phyloP scores from a whole-genome alignment of 2,329 filamentous ascomycete genomes.

The Fusarium coffeatum region DNA sequence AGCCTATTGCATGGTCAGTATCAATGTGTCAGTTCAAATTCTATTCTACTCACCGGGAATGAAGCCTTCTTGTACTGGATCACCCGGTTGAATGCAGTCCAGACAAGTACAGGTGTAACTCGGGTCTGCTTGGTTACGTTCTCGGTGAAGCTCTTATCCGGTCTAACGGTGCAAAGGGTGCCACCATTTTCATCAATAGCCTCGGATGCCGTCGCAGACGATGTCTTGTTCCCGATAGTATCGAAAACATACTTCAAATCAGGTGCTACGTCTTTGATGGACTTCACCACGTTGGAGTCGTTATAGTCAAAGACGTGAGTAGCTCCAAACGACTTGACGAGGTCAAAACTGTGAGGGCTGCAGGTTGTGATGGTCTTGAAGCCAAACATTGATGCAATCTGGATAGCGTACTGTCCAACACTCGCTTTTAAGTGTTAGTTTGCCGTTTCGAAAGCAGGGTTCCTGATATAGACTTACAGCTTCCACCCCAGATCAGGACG shows the following conservation, averaged over 20 bases:
- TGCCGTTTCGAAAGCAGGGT: background rate
- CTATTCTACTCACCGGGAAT: conserved; percentile 51
- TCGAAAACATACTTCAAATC: conserved; percentile 55
- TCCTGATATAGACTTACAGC: conserved; percentile 50
- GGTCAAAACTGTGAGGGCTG: conserved; percentile 48
- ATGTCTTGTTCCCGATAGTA: conserved; percentile 54
- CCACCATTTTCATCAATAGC: conserved; percentile 47
- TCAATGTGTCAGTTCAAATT: background rate
- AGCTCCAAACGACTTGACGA: conserved; percentile 50
- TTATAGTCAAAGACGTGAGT: conserved; percentile 55
- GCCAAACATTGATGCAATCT: conserved; percentile 50
- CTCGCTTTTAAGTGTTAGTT: conserved; percentile 47
- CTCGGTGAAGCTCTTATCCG: conserved; percentile 54
- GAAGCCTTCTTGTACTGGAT: conserved; percentile 51
- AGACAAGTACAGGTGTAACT: conserved; percentile 57
- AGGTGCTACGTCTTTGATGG: conserved; percentile 50
- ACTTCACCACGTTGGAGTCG: conserved; percentile 50
- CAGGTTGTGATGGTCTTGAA: conserved; percentile 53
- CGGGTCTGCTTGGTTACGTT: conserved; percentile 48
- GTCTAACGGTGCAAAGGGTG: conserved; percentile 55
- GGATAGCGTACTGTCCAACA: conserved; percentile 54
- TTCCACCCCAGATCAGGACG: conserved; percentile 59
- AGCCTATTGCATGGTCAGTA: conserved; percentile 41
- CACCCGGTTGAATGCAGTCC: conserved; percentile 56
- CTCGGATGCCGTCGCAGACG: conserved; percentile 50